These are phyloP conservation scores for Lactarius vividus DNA, from an alignment of 768 basidiomycete genomes.

Conservation along the genomic window DNA sequence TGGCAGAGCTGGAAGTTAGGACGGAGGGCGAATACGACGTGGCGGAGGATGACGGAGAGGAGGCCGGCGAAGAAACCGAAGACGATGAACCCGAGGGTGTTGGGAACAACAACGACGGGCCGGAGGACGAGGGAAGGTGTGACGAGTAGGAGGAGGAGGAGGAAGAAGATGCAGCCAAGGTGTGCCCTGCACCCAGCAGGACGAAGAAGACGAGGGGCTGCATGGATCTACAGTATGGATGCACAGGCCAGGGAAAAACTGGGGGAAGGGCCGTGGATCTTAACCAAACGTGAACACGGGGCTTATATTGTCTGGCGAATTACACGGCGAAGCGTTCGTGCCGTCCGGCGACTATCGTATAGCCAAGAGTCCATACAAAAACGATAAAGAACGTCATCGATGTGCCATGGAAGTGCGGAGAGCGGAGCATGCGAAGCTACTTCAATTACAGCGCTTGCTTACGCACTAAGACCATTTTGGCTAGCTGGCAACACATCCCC, in stretches of 20 bases:
- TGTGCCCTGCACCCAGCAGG: constrained; percentile 8
- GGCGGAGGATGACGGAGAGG: neutral
- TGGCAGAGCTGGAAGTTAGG: neutral
- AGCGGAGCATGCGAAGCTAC: neutral
- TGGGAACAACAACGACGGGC: neutral
- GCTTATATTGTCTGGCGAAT: neutral
- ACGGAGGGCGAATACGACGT: neutral
- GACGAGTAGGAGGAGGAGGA: neutral
- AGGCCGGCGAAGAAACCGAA: neutral
- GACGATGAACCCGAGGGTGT: constrained; percentile 8
- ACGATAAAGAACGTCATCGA: neutral
- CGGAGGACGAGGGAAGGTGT: neutral
- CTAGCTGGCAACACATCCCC: neutral
- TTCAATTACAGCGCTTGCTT: neutral
- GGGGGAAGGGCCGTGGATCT: neutral
- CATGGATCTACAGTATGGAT: neutral
- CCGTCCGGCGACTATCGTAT: neutral
- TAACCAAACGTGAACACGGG: neutral
- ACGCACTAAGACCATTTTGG: neutral
- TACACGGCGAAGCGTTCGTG: neutral
- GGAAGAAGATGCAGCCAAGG: constrained; percentile 1
- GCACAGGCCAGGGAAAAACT: neutral
- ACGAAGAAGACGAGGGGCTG: neutral
- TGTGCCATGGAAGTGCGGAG: neutral
- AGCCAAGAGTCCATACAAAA: neutral